phyloP scores from a whole-genome alignment of 768 basidiomycete species.

The Pisolithus microcarpus region DNA sequence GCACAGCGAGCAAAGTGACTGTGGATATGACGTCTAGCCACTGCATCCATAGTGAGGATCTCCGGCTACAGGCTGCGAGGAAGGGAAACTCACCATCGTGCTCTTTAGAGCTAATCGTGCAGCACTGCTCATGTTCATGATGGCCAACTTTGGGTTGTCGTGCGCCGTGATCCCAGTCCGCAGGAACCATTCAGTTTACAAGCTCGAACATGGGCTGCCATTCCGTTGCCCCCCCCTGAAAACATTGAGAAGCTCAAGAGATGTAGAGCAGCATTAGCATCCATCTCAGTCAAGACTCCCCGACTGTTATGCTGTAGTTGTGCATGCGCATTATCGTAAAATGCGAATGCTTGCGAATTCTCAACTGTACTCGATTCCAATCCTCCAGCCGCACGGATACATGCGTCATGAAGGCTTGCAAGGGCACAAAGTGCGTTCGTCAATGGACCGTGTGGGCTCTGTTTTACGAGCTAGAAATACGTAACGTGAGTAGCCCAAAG shows the following conservation, averaged over 20 bases:
- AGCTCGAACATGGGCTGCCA: slow-evolving; percentile 68
- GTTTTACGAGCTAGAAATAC: slow-evolving; percentile 38
- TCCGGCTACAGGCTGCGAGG: background rate
- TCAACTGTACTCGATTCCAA: slow-evolving; percentile 50
- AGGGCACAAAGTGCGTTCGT: slow-evolving; percentile 73
- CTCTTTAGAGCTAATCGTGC: slow-evolving; percentile 60
- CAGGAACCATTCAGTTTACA: slow-evolving; percentile 69
- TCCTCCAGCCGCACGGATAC: slow-evolving; percentile 56
- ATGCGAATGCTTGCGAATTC: slow-evolving; percentile 52
- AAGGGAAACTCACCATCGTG: slow-evolving; percentile 52
- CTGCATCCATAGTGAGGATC: slow-evolving; percentile 31
- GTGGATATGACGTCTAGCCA: slow-evolving; percentile 76
- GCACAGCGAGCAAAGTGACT: slow-evolving; percentile 51
- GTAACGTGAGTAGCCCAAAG: slow-evolving; percentile 11
- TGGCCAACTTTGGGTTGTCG: slow-evolving; percentile 56
- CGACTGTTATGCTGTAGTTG: slow-evolving; percentile 53
- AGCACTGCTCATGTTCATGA: slow-evolving; percentile 47
- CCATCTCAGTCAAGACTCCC: slow-evolving; percentile 52
- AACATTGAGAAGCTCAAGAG: slow-evolving; percentile 68
- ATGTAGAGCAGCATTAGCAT: slow-evolving; percentile 74
- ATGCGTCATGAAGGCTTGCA: slow-evolving; percentile 60
- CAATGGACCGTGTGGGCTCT: slow-evolving; percentile 64
- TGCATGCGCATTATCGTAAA: slow-evolving; percentile 61
- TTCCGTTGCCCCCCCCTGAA: slow-evolving; percentile 56
- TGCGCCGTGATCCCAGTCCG: slow-evolving; percentile 56